Base-by-base conservation (phyloP, 2,329 filamentous ascomycete species). In the Golovinomyces cichoracearum region DNA sequence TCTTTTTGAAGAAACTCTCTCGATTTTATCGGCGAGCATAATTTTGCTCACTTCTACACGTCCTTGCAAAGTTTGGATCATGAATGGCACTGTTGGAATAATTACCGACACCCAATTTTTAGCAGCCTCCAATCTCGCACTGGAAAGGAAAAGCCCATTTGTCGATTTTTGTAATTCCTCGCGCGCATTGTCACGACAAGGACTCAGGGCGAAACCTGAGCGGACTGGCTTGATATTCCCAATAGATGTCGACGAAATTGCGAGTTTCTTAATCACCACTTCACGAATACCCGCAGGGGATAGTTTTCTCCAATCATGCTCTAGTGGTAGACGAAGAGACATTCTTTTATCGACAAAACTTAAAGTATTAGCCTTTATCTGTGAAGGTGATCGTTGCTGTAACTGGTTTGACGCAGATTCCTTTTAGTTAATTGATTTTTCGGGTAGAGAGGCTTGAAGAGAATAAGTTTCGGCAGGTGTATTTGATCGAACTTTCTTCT, bases 111-210 rank as follows among this genome's bases (percentile, higher is more conserved):
- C 10, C 13, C 40, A 42, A 2, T 42, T 42, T 23, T 5, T 25
- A 5, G 40, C 17, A 22, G 22, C 5, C 17, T 22, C 4, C 9
- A 42, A 6, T 25, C 9, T 42, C 12, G 40, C 40, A 5, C 40
- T n/a, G 17, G 40, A 22, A 5, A 42, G 22, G n/a, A 42, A 42
- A 13, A 42, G 22, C 7, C 40, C 19, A 42, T 42, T 42, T 9
- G 5, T n/a, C 5, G 40, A 27, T 48, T 52, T 53, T 48, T 37
- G 45, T 37, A 49, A 45, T 50, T 44, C 45, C 52, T 54, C 53
- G 49, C 41, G 49, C 35, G 49, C 48, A 33, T 54, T 31, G 48
- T 35, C 19, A 22, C 26, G 21, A n/a, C 40, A 42, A 25, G 40
- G 22, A 23, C 19, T 42, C n/a, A 42, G 22, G 4, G 40, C 40